phyloP scores from a whole-genome alignment of 2,329 filamentous ascomycete genomes.

The Beauveria varroae region DNA sequence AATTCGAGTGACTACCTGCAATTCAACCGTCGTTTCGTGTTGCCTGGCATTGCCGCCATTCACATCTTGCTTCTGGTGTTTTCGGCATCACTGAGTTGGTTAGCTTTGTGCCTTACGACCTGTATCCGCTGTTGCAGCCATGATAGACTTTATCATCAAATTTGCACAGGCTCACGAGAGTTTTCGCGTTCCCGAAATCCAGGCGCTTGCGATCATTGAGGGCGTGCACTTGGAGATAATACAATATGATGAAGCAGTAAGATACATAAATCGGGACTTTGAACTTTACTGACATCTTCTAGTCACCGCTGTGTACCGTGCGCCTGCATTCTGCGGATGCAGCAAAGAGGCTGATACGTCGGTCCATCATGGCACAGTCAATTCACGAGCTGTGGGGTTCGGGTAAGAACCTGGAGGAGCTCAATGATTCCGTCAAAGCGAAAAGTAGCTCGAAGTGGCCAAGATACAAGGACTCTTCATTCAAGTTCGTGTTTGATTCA shows the following conservation, averaged over 20 bases:
- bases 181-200: conserved; percentile 80
- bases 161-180: conserved; percentile 85
- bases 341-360: conserved; percentile 59
- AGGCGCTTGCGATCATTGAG: conserved; percentile 67
- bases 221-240: conserved; percentile 62
- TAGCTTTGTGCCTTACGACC: too few species aligned
- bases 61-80: not conserved
- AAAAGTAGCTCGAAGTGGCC: conserved; percentile 56
- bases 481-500: conserved; percentile 79
- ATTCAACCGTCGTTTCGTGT: too few species aligned
- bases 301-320: conserved; percentile 85
- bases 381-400: conserved; percentile 87
- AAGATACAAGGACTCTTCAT: conserved; percentile 56
- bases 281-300: conserved; percentile 17
- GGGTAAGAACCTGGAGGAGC: conserved; percentile 55
- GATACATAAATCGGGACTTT: conserved; percentile 22
- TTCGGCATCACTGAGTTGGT: too few species aligned
- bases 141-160: conserved; percentile 76
- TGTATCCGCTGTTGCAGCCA: not conserved
- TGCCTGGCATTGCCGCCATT: too few species aligned
- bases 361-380: conserved; percentile 73
- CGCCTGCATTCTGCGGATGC: conserved; percentile 56
- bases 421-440: conserved; percentile 58
- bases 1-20: not conserved
- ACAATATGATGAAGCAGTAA: conserved; percentile 67